These are phyloP conservation scores for Chrysochromulina tobinii DNA, from an alignment of 78 protist species.

Conservation along the genomic window DNA sequence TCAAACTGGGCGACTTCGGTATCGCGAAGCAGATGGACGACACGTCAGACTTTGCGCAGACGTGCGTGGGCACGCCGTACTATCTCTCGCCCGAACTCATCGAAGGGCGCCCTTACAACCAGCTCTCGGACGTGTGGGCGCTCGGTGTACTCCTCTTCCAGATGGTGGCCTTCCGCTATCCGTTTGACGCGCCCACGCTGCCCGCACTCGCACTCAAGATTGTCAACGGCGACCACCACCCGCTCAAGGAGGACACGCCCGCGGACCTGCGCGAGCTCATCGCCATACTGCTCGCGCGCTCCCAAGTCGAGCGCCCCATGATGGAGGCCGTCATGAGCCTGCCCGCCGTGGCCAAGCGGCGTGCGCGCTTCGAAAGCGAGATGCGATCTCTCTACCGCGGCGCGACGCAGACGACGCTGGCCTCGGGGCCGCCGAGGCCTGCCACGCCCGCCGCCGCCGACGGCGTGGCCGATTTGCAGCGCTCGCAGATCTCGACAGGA, in stretches of 20 bases:
- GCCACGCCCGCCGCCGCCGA: too few species aligned
- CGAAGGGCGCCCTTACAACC: conserved; percentile 29
- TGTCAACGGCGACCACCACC: not conserved
- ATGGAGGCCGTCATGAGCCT: too few species aligned
- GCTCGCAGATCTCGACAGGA: too few species aligned
- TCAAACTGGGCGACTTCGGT: conserved; percentile 60
- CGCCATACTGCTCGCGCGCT: not conserved
- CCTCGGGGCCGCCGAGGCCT: too few species aligned
- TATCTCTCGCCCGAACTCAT: conserved; percentile 68
- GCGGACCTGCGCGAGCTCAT: not conserved
- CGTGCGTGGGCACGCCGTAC: conserved; percentile 65
- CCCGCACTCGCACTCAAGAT: not conserved
- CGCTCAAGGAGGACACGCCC: not conserved
- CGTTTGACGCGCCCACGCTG: conserved; percentile 41
- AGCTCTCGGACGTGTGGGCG: conserved; percentile 41
- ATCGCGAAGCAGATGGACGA: conserved; percentile 28
- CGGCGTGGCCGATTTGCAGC: too few species aligned
- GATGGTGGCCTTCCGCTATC: conserved; percentile 18
- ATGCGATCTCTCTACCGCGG: too few species aligned
- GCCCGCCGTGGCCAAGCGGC: too few species aligned
- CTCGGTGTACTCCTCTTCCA: conserved; percentile 39
- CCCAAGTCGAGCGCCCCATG: too few species aligned
- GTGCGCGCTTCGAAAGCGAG: too few species aligned
- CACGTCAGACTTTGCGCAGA: not conserved
- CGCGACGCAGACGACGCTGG: too few species aligned